phyloP scores from a whole-genome alignment of 2,329 filamentous ascomycete species.

The Pseudogymnoascus sp. region DNA sequence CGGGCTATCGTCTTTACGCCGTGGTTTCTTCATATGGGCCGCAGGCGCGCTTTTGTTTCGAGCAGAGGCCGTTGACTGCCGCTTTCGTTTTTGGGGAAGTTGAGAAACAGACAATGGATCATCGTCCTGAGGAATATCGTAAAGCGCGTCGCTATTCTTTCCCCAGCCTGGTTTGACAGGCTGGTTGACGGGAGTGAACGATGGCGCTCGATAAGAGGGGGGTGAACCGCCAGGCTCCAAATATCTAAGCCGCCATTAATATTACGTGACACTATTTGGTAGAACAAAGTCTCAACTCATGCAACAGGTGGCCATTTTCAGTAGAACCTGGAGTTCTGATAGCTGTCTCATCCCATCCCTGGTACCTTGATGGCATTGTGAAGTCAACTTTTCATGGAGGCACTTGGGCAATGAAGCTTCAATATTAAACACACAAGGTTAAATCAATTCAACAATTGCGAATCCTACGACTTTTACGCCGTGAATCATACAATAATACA shows the following conservation, averaged over 20 bases:
- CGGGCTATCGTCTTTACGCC: not conserved
- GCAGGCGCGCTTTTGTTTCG: not conserved
- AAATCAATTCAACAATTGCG: not conserved
- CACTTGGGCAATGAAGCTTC: not conserved
- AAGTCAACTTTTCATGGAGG: not conserved
- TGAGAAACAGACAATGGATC: not conserved
- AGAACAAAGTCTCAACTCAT: not conserved
- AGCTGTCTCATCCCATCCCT: not conserved
- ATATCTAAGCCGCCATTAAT: not conserved
- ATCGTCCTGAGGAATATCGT: constrained; percentile 14
- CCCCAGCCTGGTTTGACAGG: constrained; percentile 12
- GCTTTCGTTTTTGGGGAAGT: constrained; percentile 10
- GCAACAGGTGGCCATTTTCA: not conserved
- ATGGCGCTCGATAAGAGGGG: not conserved
- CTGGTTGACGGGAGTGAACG: constrained; percentile 13
- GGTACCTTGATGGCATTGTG: not conserved
- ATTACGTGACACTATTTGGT: not conserved
- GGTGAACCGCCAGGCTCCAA: not conserved
- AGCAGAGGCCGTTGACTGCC: constrained; percentile 3
- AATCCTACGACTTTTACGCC: not conserved
- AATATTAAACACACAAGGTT: too few species aligned
- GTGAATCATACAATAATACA: not conserved
- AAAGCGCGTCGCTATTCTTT: constrained; percentile 12
- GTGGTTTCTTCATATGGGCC: not conserved
- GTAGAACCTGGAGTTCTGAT: not conserved